These are phyloP conservation scores for Aspergillus tubingensis DNA, from an alignment of 2,329 filamentous ascomycete species.

Conservation along the genomic window DNA sequence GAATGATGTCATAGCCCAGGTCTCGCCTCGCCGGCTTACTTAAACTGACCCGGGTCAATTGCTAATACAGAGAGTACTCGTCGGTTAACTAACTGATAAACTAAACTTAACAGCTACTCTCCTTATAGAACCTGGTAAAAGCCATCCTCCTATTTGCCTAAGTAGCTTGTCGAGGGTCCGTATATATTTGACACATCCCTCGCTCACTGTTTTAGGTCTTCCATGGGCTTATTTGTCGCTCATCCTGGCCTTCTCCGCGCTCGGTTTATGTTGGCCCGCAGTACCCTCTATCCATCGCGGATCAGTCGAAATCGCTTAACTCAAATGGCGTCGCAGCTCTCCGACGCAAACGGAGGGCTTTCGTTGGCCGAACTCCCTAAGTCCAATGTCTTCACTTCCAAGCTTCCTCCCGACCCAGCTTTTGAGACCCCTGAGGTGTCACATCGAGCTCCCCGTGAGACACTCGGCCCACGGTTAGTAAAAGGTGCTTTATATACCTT, in stretches of 20 bases:
- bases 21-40: not conserved
- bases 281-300: conserved; percentile 18
- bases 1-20: not conserved
- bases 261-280: conserved; percentile 27
- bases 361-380: conserved; percentile 59
- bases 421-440: conserved; percentile 81
- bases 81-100: not conserved
- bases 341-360: conserved; percentile 29
- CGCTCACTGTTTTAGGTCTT: not conserved
- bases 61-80: too few species aligned
- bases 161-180: too few species aligned
- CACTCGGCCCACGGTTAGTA: conserved; percentile 79
- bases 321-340: conserved; percentile 51
- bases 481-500: conserved; percentile 85
- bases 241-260: not conserved
- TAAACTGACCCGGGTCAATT: not conserved
- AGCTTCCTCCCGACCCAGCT: conserved; percentile 71
- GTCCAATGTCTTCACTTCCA: conserved; percentile 64
- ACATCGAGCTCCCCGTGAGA: conserved; percentile 74
- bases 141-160: not conserved
- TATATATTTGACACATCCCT: not conserved
- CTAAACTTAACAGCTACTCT: too few species aligned
- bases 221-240: conserved; percentile 9
- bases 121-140: not conserved
- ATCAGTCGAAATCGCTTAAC: conserved; percentile 36